Conservation (phyloP, 345 rosid genomes). For the Brassica nigra region DNA sequence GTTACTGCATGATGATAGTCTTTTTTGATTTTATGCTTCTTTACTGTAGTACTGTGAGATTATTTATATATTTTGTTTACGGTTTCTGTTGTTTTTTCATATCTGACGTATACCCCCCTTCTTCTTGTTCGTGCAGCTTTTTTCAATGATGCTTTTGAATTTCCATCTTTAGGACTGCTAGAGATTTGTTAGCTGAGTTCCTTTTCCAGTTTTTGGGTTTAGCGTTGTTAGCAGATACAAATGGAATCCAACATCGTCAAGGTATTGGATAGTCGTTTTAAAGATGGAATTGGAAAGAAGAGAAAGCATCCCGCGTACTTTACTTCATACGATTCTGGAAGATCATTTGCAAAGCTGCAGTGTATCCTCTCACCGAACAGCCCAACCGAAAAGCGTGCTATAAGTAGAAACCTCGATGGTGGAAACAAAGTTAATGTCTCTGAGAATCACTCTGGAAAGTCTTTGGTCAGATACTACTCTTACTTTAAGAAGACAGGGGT, state of each 20-base stretch:
- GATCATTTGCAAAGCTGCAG: slow-evolving; percentile 40
- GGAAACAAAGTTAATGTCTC: slow-evolving; percentile 35
- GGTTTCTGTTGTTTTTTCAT: background rate
- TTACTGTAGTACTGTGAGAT: background rate
- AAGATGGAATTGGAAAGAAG: slow-evolving; percentile 43
- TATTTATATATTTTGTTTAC: background rate
- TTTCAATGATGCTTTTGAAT: slow-evolving; percentile 28
- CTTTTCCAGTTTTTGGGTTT: slow-evolving; percentile 37
- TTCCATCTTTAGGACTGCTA: slow-evolving; percentile 40
- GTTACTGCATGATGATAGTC: slow-evolving; percentile 1
- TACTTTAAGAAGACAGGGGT: slow-evolving; percentile 68
- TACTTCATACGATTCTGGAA: slow-evolving; percentile 48
- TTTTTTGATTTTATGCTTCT: background rate
- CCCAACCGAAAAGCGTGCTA: slow-evolving; percentile 41
- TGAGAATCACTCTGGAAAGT: slow-evolving; percentile 42
- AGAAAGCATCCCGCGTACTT: slow-evolving; percentile 45
- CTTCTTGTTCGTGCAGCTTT: slow-evolving; percentile 22
- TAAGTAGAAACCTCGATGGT: slow-evolving; percentile 46
- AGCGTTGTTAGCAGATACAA: slow-evolving; percentile 46
- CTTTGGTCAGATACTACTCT: slow-evolving; percentile 59
- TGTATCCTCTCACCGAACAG: slow-evolving; percentile 39
- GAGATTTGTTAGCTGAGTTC: slow-evolving; percentile 33
- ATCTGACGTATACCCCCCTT: background rate
- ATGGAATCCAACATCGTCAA: slow-evolving; percentile 58
- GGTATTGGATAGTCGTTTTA: slow-evolving; percentile 54